Percentiles rank a stretch among this genome's conserved stretches.
Conservation (phyloP, 106 monocot species). For the Chionographis japonica region DNA sequence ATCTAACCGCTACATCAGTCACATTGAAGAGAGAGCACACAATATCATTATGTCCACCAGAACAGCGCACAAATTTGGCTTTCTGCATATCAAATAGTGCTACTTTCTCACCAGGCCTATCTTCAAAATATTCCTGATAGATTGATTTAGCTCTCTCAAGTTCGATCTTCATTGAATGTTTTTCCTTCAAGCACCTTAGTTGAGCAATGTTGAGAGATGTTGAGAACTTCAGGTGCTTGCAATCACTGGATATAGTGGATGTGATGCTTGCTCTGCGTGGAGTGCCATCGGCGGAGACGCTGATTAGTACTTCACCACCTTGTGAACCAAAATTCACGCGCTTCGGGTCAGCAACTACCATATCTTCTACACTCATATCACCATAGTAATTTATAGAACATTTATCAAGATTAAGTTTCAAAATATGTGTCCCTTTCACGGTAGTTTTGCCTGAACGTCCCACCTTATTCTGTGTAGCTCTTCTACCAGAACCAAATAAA, state of each 20-base stretch:
- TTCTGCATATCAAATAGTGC: slow-evolving; percentile 80
- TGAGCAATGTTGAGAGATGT: slow-evolving; percentile 61
- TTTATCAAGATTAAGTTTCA: slow-evolving; percentile 65
- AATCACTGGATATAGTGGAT: slow-evolving; percentile 37
- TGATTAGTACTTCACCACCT: slow-evolving; percentile 66
- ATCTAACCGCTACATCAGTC: slow-evolving; percentile 69
- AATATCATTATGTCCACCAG: slow-evolving; percentile 70
- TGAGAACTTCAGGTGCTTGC: slow-evolving; percentile 55
- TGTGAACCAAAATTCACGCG: slow-evolving; percentile 94
- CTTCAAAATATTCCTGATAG: slow-evolving; percentile 58
- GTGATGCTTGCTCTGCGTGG: slow-evolving; percentile 65
- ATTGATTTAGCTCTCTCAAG: slow-evolving; percentile 60
- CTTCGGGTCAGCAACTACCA: slow-evolving; percentile 80
- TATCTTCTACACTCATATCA: slow-evolving; percentile 62
- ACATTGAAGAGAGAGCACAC: slow-evolving; percentile 85
- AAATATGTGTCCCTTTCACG: slow-evolving; percentile 42
- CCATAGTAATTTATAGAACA: slow-evolving; percentile 67
- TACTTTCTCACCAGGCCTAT: slow-evolving; percentile 37
- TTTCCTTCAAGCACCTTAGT: slow-evolving; percentile 62
- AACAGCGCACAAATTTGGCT: slow-evolving; percentile 84
- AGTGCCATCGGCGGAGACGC: slow-evolving; percentile 63
- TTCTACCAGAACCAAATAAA: slow-evolving; percentile 40
- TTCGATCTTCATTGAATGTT: slow-evolving; percentile 63
- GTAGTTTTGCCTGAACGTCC: slow-evolving; percentile 30
- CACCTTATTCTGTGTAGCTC: slow-evolving; percentile 27